Conservation (phyloP, 2,329 filamentous ascomycete species). For the Calycina herbarum region DNA sequence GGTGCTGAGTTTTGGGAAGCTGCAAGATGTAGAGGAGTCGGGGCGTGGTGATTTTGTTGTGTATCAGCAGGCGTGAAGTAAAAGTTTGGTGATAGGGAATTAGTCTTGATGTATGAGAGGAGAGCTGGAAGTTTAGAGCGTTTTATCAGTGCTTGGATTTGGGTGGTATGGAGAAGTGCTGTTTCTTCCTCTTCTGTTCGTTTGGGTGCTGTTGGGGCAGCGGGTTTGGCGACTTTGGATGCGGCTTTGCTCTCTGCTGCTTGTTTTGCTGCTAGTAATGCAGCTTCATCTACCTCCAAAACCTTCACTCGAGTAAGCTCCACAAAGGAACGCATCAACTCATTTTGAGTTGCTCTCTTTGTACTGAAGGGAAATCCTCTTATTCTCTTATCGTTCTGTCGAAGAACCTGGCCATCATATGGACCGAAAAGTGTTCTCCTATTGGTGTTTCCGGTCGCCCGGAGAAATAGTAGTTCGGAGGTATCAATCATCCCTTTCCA, state of each 20-base stretch:
- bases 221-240: conserved; percentile 47
- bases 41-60: conserved; percentile 73
- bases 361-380: conserved; percentile 93
- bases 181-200: conserved; percentile 81
- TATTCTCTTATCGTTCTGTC: conserved; percentile 74
- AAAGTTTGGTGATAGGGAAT: conserved; percentile 71
- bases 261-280: conserved; percentile 51
- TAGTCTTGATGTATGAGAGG: conserved; percentile 78
- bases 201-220: conserved; percentile 53
- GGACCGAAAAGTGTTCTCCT: conserved; percentile 84
- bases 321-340: conserved; percentile 91
- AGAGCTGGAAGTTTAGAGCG: conserved; percentile 88
- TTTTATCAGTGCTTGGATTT: conserved; percentile 83
- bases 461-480: conserved; percentile 81
- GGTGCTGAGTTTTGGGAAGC: conserved; percentile 77
- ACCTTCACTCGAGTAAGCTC: conserved; percentile 91
- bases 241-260: conserved; percentile 44
- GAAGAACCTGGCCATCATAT: conserved; percentile 84
- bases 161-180: conserved; percentile 78
- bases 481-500: conserved; percentile 87
- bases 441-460: conserved; percentile 85
- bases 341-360: conserved; percentile 84
- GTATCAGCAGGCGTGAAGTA: conserved; percentile 68
- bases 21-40: conserved; percentile 79
- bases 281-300: conserved; percentile 69